A percentile compares a stretch with the other conserved stretches of the same genome.
Evolutionary conservation across 2,329 filamentous ascomycete genomes (phyloP).

Genomic region (Ilyonectria sp.): DNA sequence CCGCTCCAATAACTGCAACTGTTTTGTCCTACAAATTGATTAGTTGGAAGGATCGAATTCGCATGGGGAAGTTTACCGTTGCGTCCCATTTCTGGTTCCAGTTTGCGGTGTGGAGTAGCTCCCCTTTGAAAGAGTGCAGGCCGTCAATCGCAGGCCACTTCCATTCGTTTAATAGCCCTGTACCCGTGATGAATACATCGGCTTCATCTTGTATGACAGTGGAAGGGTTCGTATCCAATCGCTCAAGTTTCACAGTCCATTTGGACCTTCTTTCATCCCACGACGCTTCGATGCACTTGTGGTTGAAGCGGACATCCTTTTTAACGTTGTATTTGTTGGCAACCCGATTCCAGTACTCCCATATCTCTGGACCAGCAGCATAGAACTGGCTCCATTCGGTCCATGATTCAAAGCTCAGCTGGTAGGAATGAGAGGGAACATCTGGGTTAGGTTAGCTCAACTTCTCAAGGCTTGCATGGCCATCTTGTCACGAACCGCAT

Average conservation of each 20-base stretch:
- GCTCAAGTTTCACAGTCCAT: conserved; percentile 21
- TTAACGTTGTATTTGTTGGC: conserved; percentile 38
- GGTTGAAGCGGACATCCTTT: conserved; percentile 34
- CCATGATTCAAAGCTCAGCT: conserved; percentile 27
- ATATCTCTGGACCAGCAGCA: conserved; percentile 33
- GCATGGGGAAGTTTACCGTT: background rate
- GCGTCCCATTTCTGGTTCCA: conserved; percentile 8
- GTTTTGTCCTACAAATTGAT: background rate
- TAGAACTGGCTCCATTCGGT: conserved; percentile 26
- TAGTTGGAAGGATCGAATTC: no score
- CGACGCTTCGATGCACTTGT: conserved; percentile 25
- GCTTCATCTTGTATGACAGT: conserved; percentile 34
- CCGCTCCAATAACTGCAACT: conserved; percentile 29
- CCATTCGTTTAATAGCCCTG: conserved; percentile 38
- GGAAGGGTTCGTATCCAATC: background rate
- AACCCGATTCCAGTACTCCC: conserved; percentile 40
- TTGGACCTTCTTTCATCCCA: conserved; percentile 23
- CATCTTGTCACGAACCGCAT: conserved; percentile 8
- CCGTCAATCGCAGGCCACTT: conserved; percentile 66
- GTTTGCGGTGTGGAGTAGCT: conserved; percentile 64
- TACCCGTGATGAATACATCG: conserved; percentile 39
- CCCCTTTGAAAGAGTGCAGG: conserved; percentile 64
- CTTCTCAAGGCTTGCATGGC: background rate
- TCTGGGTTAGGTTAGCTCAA: background rate
- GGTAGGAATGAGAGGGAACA: conserved; percentile 32